Conservation (phyloP, 768 basidiomycete genomes). For the Russula foetens region DNA sequence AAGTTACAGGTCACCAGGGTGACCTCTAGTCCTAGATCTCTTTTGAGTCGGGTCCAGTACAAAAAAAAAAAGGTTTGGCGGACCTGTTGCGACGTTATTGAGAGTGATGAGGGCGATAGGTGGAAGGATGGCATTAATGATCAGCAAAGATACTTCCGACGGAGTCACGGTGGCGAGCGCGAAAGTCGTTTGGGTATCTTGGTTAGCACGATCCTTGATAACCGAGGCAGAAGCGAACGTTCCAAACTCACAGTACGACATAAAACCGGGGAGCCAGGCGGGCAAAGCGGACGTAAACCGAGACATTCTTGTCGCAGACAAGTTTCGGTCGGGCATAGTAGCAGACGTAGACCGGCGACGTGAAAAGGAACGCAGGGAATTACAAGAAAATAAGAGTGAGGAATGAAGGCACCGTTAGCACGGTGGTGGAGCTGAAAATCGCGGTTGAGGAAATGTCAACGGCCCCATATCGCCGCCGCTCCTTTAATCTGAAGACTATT, state of each 20-base stretch:
- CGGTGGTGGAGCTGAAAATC: too few relatives aligned
- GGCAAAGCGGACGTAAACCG: not conserved
- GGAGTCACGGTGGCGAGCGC: too few relatives aligned
- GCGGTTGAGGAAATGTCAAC: too few relatives aligned
- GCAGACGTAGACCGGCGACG: too few relatives aligned
- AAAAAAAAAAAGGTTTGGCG: not conserved
- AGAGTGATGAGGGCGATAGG: not conserved
- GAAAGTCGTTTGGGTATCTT: too few relatives aligned
- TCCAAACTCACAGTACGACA: conserved; percentile 7
- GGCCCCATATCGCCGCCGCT: too few relatives aligned
- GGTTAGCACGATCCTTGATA: not conserved
- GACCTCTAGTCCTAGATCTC: not conserved
- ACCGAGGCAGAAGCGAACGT: not conserved
- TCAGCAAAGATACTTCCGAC: not conserved
- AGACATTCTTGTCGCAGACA: conserved; percentile 18
- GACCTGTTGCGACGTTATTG: not conserved
- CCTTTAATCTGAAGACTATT: too few relatives aligned
- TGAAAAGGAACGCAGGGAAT: not conserved
- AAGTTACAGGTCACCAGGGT: not conserved
- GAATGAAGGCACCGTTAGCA: too few relatives aligned
- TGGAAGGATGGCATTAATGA: conserved; percentile 1
- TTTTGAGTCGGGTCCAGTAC: not conserved
- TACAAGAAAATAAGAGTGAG: not conserved
- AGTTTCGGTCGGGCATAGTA: not conserved
- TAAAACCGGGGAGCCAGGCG: not conserved